Conservation (phyloP, 139 green algal species). For the Picochlorum sp. region DNA sequence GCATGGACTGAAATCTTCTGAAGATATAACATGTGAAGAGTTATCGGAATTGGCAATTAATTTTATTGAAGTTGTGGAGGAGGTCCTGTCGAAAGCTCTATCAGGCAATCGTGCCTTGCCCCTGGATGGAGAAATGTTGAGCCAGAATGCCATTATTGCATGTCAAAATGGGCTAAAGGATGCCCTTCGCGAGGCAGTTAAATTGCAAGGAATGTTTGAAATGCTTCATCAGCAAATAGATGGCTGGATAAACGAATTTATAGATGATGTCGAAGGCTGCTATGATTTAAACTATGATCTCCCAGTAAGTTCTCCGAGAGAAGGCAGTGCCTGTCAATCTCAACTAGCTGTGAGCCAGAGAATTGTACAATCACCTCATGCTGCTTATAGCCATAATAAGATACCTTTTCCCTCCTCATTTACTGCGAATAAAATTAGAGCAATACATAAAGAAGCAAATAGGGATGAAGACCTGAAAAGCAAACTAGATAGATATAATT, state of each 20-base stretch:
- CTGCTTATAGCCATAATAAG: not conserved
- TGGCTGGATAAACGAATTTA: conserved; percentile 51
- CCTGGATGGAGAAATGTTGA: not conserved
- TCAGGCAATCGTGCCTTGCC: conserved; percentile 5
- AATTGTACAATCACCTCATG: not conserved
- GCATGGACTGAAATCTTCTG: conserved; percentile 16
- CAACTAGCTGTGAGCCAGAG: not conserved
- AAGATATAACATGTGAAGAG: conserved; percentile 57
- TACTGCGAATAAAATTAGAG: conserved; percentile 37
- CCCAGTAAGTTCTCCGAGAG: not conserved
- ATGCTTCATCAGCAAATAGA: conserved; percentile 61
- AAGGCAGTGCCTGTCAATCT: not conserved
- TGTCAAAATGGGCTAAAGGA: conserved; percentile 55
- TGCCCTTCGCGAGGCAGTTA: conserved; percentile 13
- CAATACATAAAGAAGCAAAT: conserved; percentile 31
- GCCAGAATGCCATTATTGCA: conserved; percentile 8
- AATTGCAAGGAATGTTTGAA: conserved; percentile 56
- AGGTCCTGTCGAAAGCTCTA: conserved; percentile 33
- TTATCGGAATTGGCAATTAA: conserved; percentile 57
- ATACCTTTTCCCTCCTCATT: not conserved
- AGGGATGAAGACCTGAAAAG: conserved; percentile 26
- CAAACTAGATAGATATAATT: conserved; percentile 30
- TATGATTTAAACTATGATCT: not conserved
- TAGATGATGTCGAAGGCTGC: conserved; percentile 33
- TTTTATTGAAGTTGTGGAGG: conserved; percentile 15